phyloP scores from a whole-genome alignment of 179 eudicot species.

The Vitellaria paradoxa region DNA sequence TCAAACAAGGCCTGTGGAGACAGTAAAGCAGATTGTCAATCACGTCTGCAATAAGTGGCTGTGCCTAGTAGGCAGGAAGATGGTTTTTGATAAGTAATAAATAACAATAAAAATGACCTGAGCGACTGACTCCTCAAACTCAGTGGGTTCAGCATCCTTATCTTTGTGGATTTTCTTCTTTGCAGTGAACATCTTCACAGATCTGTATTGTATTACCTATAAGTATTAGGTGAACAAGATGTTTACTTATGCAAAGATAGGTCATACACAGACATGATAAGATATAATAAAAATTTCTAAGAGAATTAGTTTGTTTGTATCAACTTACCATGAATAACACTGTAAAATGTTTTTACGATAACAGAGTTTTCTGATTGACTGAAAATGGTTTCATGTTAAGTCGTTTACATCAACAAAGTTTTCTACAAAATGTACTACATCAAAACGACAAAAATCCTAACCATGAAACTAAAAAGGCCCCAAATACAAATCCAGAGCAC shows the following conservation, averaged over 20 bases:
- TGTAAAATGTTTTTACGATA: neutral
- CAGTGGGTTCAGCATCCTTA: slow-evolving; percentile 40
- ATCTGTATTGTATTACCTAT: neutral
- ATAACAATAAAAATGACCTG: slow-evolving; percentile 24
- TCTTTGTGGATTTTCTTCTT: slow-evolving; percentile 45
- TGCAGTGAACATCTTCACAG: slow-evolving; percentile 38
- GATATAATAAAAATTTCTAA: neutral
- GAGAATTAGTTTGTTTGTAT: neutral
- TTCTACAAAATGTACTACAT: neutral
- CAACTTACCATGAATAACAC: neutral
- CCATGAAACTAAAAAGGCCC: neutral
- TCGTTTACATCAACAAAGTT: too few species aligned
- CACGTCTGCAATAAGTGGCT: neutral
- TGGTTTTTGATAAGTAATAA: neutral
- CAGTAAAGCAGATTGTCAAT: neutral
- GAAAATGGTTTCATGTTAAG: too few species aligned
- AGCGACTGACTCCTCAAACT: slow-evolving; percentile 42
- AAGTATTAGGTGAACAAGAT: neutral
- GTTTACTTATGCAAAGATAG: neutral
- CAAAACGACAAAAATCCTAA: neutral
- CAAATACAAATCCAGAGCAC: too few species aligned
- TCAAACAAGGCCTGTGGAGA: slow-evolving; percentile 39
- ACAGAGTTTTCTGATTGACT: too few species aligned
- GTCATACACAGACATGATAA: neutral
- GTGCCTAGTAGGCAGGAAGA: neutral